Evolutionary conservation across 495 filamentous ascomycete species (phyloP).

Genomic region (Penicillium robsamsonii): DNA sequence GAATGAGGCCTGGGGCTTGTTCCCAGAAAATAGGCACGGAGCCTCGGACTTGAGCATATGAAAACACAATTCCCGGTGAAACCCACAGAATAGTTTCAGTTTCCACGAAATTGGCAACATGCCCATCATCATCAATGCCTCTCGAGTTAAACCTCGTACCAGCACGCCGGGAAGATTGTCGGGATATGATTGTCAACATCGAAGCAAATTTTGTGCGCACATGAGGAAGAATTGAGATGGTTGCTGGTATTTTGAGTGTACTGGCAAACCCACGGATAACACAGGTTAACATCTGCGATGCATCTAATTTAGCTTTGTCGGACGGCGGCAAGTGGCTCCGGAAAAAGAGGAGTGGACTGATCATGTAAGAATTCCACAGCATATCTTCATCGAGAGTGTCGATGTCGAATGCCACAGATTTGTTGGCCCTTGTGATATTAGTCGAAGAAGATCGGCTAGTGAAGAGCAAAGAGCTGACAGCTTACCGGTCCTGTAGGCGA

Average conservation of each 20-base stretch:
- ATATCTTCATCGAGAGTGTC: slow-evolving; percentile 85
- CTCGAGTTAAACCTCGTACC: slow-evolving; percentile 95
- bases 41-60: slow-evolving; percentile 88
- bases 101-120: slow-evolving; percentile 91
- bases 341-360: slow-evolving; percentile 84
- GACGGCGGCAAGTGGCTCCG: slow-evolving; percentile 70
- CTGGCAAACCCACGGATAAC: slow-evolving; percentile 90
- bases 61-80: slow-evolving; percentile 74
- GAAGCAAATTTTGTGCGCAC: slow-evolving; percentile 69
- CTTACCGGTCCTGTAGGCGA: slow-evolving; percentile 84
- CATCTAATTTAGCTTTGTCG: slow-evolving; percentile 74
- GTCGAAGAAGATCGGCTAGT: slow-evolving; percentile 35
- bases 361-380: slow-evolving; percentile 98
- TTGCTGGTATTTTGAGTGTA: slow-evolving; percentile 77
- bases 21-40: slow-evolving; percentile 98
- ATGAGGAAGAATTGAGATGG: slow-evolving; percentile 48
- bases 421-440: slow-evolving; percentile 41
- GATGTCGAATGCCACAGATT: slow-evolving; percentile 66
- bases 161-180: slow-evolving; percentile 85
- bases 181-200: slow-evolving; percentile 81
- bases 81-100: slow-evolving; percentile 69
- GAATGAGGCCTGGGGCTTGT: slow-evolving; percentile 80
- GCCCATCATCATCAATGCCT: slow-evolving; percentile 95
- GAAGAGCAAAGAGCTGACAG: not conserved
- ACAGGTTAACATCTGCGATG: slow-evolving; percentile 83